phyloP scores from a whole-genome alignment of 371 early-diverging fungal genomes.

The Phascolomyces articulosus region DNA sequence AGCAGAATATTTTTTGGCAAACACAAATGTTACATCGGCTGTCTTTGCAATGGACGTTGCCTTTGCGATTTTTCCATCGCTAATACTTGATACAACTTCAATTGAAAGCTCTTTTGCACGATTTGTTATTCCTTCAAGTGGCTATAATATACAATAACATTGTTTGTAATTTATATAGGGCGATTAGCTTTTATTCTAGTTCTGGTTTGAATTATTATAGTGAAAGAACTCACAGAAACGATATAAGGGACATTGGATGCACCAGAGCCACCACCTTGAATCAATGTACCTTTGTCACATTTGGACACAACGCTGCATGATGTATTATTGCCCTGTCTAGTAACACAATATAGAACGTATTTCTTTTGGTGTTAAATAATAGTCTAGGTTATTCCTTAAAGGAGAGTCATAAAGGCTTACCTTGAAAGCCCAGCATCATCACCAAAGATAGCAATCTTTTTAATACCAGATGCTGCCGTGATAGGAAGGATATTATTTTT shows the following conservation, averaged over 20 bases:
- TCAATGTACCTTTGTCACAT: conserved; percentile 50
- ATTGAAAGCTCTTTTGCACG: conserved; percentile 32
- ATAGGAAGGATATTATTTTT: conserved; percentile 26
- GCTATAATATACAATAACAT: conserved; percentile 6
- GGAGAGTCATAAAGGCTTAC: conserved; percentile 14
- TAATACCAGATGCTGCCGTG: conserved; percentile 18
- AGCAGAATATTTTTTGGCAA: conserved; percentile 57
- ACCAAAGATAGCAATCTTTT: conserved; percentile 54
- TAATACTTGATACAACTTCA: conserved; percentile 19
- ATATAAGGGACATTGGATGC: conserved; percentile 60
- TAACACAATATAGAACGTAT: no score
- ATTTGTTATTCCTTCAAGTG: conserved; percentile 29
- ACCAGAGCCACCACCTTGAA: conserved; percentile 70
- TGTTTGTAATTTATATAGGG: no score
- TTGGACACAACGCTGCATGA: conserved; percentile 1
- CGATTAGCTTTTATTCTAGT: no score
- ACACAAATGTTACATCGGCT: conserved; percentile 60
- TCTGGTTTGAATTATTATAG: neutral
- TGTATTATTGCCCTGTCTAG: neutral
- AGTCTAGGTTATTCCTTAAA: neutral
- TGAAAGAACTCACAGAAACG: conserved; percentile 34
- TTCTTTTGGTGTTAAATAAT: no score
- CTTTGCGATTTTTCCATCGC: conserved; percentile 28
- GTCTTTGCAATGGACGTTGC: conserved; percentile 36
- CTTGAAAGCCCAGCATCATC: conserved; percentile 41